Conservation (phyloP, 352 stramenopile genomes). For the Plasmopara halstedii region DNA sequence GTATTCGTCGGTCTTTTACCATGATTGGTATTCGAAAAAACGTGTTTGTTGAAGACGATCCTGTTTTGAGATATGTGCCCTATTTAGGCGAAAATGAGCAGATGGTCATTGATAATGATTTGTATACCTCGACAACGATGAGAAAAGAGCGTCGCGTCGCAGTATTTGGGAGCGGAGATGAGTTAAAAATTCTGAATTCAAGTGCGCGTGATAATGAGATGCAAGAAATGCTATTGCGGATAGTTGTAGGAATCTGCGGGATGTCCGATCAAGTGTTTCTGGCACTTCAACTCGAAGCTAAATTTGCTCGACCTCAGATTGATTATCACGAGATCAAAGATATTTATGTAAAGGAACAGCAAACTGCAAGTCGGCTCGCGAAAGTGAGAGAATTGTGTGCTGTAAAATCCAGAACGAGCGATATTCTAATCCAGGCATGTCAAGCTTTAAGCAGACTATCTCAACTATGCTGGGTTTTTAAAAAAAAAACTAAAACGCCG, state of each 20-base stretch:
- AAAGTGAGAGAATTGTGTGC: constrained; percentile 14
- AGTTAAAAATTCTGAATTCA: constrained; percentile 28
- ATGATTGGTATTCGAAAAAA: constrained; percentile 71
- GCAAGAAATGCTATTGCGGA: constrained; percentile 49
- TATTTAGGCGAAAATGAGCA: constrained; percentile 78
- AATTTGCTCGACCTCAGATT: constrained; percentile 26
- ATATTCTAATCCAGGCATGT: background rate
- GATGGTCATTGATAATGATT: constrained; percentile 51
- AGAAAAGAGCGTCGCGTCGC: constrained; percentile 40
- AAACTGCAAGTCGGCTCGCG: constrained; percentile 17
- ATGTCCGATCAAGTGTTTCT: constrained; percentile 38
- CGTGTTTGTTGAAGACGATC: constrained; percentile 71
- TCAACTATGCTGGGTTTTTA: constrained; percentile 29
- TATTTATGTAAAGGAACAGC: constrained; percentile 15
- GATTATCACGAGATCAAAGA: constrained; percentile 49
- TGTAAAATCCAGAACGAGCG: background rate
- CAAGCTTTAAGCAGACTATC: constrained; percentile 11
- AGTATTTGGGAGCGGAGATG: constrained; percentile 27
- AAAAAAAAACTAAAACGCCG: constrained; percentile 3
- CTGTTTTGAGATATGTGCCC: constrained; percentile 79
- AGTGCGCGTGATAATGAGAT: constrained; percentile 49
- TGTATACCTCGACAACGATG: constrained; percentile 54
- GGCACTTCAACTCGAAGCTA: constrained; percentile 24
- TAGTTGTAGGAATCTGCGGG: constrained; percentile 42
- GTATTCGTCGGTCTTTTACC: constrained; percentile 45